A percentile compares a stretch with the other conserved stretches of the same genome.
phyloP scores from a whole-genome alignment of 2,329 filamentous ascomycete genomes.

The Diaporthe amygdali region DNA sequence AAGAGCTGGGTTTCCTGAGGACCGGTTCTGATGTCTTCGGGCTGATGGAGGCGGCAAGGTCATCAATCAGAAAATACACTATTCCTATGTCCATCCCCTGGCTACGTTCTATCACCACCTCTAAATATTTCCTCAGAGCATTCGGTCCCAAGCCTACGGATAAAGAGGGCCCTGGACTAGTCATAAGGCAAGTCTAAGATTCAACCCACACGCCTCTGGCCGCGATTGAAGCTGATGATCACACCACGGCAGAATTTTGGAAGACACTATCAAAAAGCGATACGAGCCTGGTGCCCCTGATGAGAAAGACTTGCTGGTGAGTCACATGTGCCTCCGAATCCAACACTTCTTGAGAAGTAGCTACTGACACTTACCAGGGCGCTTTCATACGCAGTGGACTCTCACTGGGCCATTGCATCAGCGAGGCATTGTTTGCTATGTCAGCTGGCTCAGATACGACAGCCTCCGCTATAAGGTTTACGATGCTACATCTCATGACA shows the following conservation, averaged over 20 bases:
- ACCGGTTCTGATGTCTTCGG: conserved; percentile 48
- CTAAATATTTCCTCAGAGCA: conserved; percentile 38
- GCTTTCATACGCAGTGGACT: background rate
- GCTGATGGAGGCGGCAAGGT: conserved; percentile 45
- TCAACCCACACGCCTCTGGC: rapidly evolving
- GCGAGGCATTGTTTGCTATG: conserved; percentile 34
- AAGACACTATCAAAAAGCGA: conserved; percentile 47
- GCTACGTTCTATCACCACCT: conserved; percentile 28
- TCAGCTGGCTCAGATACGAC: conserved; percentile 58
- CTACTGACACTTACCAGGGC: background rate
- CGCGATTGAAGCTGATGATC: background rate
- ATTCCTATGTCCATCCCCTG: conserved; percentile 45
- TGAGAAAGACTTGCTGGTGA: conserved; percentile 52
- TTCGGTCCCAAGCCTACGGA: conserved; percentile 37
- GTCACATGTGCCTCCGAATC: background rate
- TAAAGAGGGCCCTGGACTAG: conserved; percentile 31
- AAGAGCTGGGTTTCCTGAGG: conserved; percentile 48
- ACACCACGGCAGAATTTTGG: conserved; percentile 35
- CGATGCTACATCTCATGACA: conserved; percentile 29
- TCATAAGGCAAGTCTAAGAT: conserved; percentile 28
- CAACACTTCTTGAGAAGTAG: rapidly evolving
- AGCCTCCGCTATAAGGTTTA: conserved; percentile 50
- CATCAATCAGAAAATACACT: conserved; percentile 43
- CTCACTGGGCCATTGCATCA: conserved; percentile 48
- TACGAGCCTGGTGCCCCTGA: conserved; percentile 45